Base-by-base conservation (phyloP, 257 asterid species). In the Galeopsis tetrahit region DNA sequence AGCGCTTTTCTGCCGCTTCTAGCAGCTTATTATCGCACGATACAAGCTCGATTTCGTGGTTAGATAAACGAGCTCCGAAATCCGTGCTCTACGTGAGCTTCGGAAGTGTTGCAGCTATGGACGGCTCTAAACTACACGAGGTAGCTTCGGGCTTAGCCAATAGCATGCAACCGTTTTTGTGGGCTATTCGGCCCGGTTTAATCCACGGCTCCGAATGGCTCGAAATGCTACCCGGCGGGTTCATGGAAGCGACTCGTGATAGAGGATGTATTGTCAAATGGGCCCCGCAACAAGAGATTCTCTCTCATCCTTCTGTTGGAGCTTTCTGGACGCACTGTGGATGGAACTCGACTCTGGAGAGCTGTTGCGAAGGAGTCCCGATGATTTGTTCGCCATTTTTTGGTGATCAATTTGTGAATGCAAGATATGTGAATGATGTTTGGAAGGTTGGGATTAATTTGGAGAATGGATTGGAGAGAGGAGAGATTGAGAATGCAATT, bases 291-390 rank as follows among this genome's bases (percentile, higher is more conserved):
- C 77, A 71, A 75, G 71, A 79, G 61, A 81, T 86, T 0, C 38
- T 82, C 13, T 78, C 82, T 4, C 87, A 86, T 69, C 58, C 80
- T 0, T 73, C 87, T 0, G 78, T 83, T 1, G 89, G 82, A 7
- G 85, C 85, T 0, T 84, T 86, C 69, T 66, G 80, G 55, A 78
- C 75, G 0, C 91, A 86, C 10, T 79, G 85, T 31, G 87, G 91
- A 0, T 86, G 91, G 91, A 86, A 86, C 46, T 86, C 91, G 57
- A 84, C 84, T 2, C 44, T 83, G 0, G 85, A 81, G 49, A 73
- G 83, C 39, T 33, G 81, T 11, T 75, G 80, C 10, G 84, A 83
- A 4, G 84, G 88, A 0, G 83, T 83, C 14, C 72, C 83, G 2
- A 15, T 83, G 72, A 73, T 83, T 36, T 83, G 87, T 34, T 71